These are phyloP conservation scores for Brachypodium distachyon DNA, from an alignment of 202 grass and related monocot genomes.

Conservation along the genomic window DNA sequence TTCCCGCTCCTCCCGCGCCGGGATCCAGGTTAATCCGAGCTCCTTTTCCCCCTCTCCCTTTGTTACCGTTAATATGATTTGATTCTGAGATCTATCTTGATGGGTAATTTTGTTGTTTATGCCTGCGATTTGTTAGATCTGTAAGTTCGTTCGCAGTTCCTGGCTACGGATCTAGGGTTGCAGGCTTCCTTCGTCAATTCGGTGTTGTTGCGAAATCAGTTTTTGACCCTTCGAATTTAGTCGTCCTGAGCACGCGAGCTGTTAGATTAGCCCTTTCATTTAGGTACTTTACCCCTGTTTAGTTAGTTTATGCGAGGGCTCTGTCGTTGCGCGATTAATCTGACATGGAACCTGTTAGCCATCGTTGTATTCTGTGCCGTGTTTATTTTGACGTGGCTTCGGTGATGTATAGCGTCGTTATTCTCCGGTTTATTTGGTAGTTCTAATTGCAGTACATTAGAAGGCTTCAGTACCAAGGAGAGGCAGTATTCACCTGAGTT, in stretches of 20 bases:
- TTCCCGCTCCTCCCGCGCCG: conserved; percentile 41
- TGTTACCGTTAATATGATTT: background rate
- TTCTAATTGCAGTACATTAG: background rate
- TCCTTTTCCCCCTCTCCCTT: background rate
- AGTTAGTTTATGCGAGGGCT: background rate
- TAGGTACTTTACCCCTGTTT: background rate
- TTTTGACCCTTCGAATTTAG: background rate
- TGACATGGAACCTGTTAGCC: background rate
- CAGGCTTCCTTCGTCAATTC: background rate
- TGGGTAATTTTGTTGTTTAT: background rate
- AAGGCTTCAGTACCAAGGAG: background rate
- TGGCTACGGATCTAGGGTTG: too few species aligned
- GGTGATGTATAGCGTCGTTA: background rate
- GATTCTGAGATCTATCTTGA: background rate
- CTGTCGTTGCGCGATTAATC: background rate
- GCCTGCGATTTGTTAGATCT: background rate
- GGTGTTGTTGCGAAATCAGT: background rate
- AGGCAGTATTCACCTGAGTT: background rate
- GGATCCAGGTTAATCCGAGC: conserved; percentile 22
- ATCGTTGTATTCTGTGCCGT: too few species aligned
- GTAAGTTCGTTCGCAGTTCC: background rate
- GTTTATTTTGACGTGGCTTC: too few species aligned
- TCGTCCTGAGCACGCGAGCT: background rate
- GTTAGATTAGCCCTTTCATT: background rate
- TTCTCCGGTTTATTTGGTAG: background rate